Conservation (phyloP, 257 asterid genomes). For the Scutellaria galericulata region DNA sequence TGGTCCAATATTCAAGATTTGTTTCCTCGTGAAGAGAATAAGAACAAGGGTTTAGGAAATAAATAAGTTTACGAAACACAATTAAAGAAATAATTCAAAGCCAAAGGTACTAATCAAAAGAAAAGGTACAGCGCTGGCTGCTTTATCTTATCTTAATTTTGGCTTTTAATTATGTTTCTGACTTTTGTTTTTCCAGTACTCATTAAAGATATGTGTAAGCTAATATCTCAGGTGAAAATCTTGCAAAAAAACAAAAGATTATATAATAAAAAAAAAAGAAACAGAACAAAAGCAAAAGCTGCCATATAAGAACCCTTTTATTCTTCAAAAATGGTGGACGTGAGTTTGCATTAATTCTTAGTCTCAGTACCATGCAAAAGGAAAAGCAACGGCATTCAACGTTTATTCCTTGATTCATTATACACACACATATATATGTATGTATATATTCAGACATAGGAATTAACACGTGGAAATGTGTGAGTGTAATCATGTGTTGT, state of each 20-base stretch:
- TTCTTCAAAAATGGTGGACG: slow-evolving; percentile 58
- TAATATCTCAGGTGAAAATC: slow-evolving; percentile 44
- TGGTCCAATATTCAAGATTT: slow-evolving; percentile 45
- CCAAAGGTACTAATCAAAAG: slow-evolving; percentile 38
- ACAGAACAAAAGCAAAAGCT: slow-evolving; percentile 70
- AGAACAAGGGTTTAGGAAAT: slow-evolving; percentile 37
- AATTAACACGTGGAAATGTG: neutral
- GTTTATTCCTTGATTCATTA: slow-evolving; percentile 26
- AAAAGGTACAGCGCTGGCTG: slow-evolving; percentile 39
- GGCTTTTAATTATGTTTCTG: slow-evolving; percentile 32
- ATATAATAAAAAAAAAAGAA: slow-evolving; percentile 22
- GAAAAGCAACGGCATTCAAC: slow-evolving; percentile 39
- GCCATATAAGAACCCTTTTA: slow-evolving; percentile 52
- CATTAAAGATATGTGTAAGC: slow-evolving; percentile 12
- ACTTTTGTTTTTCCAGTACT: slow-evolving; percentile 19
- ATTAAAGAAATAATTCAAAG: slow-evolving; percentile 40
- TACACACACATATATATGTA: too few species aligned
- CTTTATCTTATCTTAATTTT: slow-evolving; percentile 42
- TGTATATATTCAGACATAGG: neutral
- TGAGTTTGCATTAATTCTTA: slow-evolving; percentile 45
- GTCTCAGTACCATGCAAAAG: slow-evolving; percentile 71
- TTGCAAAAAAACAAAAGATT: neutral
- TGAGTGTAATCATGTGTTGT: neutral
- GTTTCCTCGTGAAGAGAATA: slow-evolving; percentile 70
- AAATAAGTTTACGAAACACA: slow-evolving; percentile 37